These are phyloP conservation scores for Exophiala bonariae DNA, from an alignment of 2,329 filamentous ascomycete species.

Conservation along the genomic window DNA sequence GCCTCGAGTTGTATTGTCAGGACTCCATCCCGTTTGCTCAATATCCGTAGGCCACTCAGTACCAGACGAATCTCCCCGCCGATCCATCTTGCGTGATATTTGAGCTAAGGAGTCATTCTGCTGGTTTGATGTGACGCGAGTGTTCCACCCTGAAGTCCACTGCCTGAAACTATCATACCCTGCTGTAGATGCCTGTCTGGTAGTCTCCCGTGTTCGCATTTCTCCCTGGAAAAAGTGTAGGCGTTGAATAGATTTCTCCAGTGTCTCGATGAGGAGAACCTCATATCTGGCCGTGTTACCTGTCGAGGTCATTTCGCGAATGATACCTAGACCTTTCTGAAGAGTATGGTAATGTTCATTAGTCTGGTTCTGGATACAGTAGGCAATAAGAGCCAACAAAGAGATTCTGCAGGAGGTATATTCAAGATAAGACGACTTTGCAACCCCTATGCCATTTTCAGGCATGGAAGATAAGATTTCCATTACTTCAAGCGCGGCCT, in stretches of 20 bases:
- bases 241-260: constrained; percentile 49
- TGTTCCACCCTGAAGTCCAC: constrained; percentile 1
- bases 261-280: constrained; percentile 54
- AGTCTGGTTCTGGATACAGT: constrained; percentile 41
- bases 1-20: too few relatives aligned
- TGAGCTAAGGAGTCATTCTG: too few relatives aligned
- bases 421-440: constrained; percentile 57
- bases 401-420: constrained; percentile 58
- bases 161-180: constrained; percentile 7
- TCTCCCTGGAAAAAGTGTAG: constrained; percentile 46
- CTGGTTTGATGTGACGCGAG: too few relatives aligned
- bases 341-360: constrained; percentile 47
- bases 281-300: constrained; percentile 55
- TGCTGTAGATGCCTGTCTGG: background rate
- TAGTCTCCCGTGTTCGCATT: constrained; percentile 27
- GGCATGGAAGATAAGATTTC: constrained; percentile 52
- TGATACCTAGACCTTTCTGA: constrained; percentile 51
- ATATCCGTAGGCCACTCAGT: background rate
- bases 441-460: constrained; percentile 51
- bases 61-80: background rate
- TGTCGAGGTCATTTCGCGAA: constrained; percentile 55
- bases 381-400: constrained; percentile 48
- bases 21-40: too few relatives aligned
- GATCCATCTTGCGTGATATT: background rate
- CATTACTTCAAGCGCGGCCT: constrained; percentile 53